Base-by-base conservation (phyloP, 2,329 filamentous ascomycete species). In the Hymenoscyphus linearis region DNA sequence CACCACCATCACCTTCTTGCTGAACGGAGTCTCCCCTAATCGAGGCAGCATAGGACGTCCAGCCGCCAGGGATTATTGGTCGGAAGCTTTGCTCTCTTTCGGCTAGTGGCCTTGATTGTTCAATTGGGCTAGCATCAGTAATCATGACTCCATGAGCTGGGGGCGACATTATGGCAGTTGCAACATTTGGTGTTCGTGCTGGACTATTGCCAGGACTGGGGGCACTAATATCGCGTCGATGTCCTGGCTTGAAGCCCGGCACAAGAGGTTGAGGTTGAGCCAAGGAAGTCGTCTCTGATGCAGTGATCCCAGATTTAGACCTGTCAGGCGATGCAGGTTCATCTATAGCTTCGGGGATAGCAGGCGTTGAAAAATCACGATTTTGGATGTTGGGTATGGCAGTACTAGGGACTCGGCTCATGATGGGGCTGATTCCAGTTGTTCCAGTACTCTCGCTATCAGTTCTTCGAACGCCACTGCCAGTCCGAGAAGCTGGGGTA, bases 121-220 rank as follows among this genome's bases (percentile, higher is more conserved):
- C 44, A 50, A 55, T 44, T 16, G 58, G 60, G 40, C 58, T 63
- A n/a, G 62, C 58, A 61, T 76, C 71, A 26, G 74, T 75, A 59
- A 80, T 61, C 37, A 79, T 74, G 40, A 76, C 82, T 52, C 77
- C 71, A 59, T 79, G 76, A 36, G 77, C 77, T 52, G 75, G 64
- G 18, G 76, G 72, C 57, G 73, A 58, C 22, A 74, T 75, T 22
- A 74, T 75, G 9, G 78, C 74, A 26, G 54, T 67, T 52, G 78
- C 78, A 36, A 87, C 69, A 25, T 78, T 76, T 3, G 85, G 84
- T 35, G 78, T 82, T 55, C 81, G 80, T n/a, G 84, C 85, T 35
- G 85, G 85, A 61, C 83, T 87, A 61, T 85, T 85, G 52, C 79
- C 80, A 18, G 79, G 77, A 62, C 79, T 83, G 3, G 85, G 85